Conservation (phyloP, 176 grass and related monocot genomes). For the Oryza meridionalis region DNA sequence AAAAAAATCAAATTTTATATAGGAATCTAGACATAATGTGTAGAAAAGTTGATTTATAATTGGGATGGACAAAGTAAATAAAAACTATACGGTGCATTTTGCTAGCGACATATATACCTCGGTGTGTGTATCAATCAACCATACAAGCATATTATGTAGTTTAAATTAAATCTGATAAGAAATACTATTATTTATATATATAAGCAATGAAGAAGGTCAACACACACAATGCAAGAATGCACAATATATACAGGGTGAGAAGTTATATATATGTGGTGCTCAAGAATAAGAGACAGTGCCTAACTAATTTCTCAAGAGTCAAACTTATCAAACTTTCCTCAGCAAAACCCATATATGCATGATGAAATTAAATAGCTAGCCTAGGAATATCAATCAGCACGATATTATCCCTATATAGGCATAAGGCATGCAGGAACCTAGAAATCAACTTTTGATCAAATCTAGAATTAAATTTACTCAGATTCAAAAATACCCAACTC, state of each 20-base stretch:
- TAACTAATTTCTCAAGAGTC: background rate
- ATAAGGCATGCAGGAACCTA: background rate
- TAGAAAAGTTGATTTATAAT: too few species aligned
- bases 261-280: background rate
- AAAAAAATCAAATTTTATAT: too few species aligned
- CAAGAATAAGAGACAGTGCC: background rate
- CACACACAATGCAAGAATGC: background rate
- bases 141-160: background rate
- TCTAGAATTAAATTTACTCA: conserved; percentile 1
- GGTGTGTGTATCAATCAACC: too few species aligned
- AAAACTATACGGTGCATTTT: background rate
- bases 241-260: background rate
- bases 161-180: background rate
- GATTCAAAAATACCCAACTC: background rate
- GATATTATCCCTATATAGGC: background rate
- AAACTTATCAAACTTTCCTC: background rate
- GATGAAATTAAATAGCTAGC: background rate
- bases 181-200: background rate
- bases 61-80: background rate
- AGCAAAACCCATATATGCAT: background rate
- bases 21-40: too few species aligned
- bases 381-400: background rate
- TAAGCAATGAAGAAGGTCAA: background rate
- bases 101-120: background rate
- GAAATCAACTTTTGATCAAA: background rate